Base-by-base conservation (phyloP, 495 filamentous ascomycete genomes). In the Pseudotulostoma volvatum region DNA sequence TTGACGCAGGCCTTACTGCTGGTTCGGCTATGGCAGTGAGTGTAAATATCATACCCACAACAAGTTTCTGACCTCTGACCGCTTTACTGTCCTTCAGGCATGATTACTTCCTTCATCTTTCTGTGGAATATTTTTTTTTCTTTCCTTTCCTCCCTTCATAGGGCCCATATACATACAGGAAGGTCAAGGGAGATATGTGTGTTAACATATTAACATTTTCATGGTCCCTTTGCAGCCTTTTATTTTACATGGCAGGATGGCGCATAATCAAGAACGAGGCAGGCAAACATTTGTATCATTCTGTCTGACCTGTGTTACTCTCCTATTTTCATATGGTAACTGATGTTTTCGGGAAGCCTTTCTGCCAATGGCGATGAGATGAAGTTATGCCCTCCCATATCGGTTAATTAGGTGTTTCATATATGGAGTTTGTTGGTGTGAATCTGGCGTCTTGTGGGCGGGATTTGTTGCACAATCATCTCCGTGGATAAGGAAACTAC, bases 101-200 rank as follows among this genome's bases (percentile, higher is more conserved):
- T n/a, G n/a, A n/a, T n/a, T 11, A 11, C 23, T 28, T 11, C 23
- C 11, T 50, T 50, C 41, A 38, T 50, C 43, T 42, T 46, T 49
- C 50, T 48, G 44, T 45, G 37, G 37, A 42, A 50, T 43, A 40
- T 45, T 39, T 44, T 38, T 44, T 32, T 43, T 44, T 44, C 36
- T 48, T 44, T 38, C 49, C 44, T 43, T 45, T 50, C 53, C 55
- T 48, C n/a, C n/a, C n/a, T 55, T 64, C 59, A 56, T 56, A 49
- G 36, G 52, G 56, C 54, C 58, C 47, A n/a, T 60, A 60, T 66
- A 61, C 62, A 63, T 63, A 63, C 50, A 49, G 55, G 60, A 44
- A 42, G 44, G 46, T 46, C 41, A 38, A 46, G 43, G 45, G 51
- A 45, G 55, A 56, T 60, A 49, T 54, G 57, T 48, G 45, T 44